Base-by-base conservation (phyloP, 768 basidiomycete genomes). In the Xerocomellus dryophilus region DNA sequence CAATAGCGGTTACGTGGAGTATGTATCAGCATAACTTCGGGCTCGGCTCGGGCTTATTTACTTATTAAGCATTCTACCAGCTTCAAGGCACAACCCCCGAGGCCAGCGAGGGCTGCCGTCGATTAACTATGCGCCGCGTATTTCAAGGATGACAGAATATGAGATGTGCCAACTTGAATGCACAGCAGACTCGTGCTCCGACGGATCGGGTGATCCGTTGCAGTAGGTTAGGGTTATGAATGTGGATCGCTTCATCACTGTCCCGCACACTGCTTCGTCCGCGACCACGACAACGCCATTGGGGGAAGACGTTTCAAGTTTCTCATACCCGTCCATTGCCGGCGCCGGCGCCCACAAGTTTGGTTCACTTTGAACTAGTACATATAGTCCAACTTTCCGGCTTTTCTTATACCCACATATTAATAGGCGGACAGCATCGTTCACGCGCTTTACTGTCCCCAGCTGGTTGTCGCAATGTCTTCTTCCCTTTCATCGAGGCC, bases 371-470 rank as follows among this genome's bases (percentile, higher is more conserved):
- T 32, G 39, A 23, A 27, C 17, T 41, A 17, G 38, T 20, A 2
- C 23, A 23, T 10, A 12, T 38, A 10, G 7, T 21, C 15, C 17
- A 9, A 4, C 5, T 38, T 42, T 4, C n/a, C 43, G 40, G 35
- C 11, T 39, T 20, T 46, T 40, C 35, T 52, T 39, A 27, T 41
- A 34, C 40, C 27, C 29, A 40, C 49, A 39, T 54, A 60, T 63
- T 66, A 56, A 66, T 68, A 66, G 43, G 43, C 35, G 14, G 51
- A 35, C 39, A 1, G 3, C 40, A 3, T 39, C 50, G 42, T 39
- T 31, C 23, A 14, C 50, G 51, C 60, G 47, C 43, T 39, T 35
- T 45, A 25, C 20, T 10, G n/a, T 20, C 25, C 32, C 44, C 42
- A 53, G 15, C 44, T 50, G 7, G 34, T 12, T 17, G 23, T 47